Conservation (phyloP, 768 basidiomycete species). For the Boletus rubescentipes region DNA sequence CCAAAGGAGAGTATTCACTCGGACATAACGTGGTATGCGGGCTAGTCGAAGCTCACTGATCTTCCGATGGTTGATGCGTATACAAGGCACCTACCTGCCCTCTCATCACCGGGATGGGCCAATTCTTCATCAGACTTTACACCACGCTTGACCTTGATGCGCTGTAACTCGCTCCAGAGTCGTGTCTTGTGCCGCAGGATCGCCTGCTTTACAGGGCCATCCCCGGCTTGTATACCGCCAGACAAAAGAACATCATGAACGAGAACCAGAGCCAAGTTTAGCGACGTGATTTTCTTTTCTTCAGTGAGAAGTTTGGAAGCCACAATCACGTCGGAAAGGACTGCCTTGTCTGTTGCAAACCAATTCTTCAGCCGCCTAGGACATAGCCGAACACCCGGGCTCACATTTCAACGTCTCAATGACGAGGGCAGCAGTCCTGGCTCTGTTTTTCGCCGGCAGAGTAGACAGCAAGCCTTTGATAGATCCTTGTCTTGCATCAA, state of each 20-base stretch:
- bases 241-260: conserved; percentile 88
- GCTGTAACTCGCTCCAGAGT: conserved; percentile 81
- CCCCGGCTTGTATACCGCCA: conserved; percentile 84
- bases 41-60: conserved; percentile 37
- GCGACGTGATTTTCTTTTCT: conserved; percentile 74
- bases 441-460: conserved; percentile 71
- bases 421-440: conserved; percentile 80
- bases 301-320: conserved; percentile 65
- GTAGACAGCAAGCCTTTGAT: conserved; percentile 81
- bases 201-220: conserved; percentile 88
- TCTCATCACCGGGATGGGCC: conserved; percentile 56
- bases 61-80: background rate
- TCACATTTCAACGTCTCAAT: conserved; percentile 96
- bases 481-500: conserved; percentile 89
- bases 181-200: conserved; percentile 87
- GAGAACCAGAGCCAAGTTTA: conserved; percentile 78
- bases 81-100: conserved; percentile 51
- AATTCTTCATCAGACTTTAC: conserved; percentile 64
- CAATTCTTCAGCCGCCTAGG: conserved; percentile 6
- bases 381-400: conserved; percentile 19
- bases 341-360: conserved; percentile 62
- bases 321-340: conserved; percentile 68
- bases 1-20: conserved; percentile 76
- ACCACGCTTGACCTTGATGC: conserved; percentile 75
- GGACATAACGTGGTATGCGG: conserved; percentile 78